Base-by-base conservation (phyloP, 2,329 filamentous ascomycete species). In the Neofusicoccum sp. region DNA sequence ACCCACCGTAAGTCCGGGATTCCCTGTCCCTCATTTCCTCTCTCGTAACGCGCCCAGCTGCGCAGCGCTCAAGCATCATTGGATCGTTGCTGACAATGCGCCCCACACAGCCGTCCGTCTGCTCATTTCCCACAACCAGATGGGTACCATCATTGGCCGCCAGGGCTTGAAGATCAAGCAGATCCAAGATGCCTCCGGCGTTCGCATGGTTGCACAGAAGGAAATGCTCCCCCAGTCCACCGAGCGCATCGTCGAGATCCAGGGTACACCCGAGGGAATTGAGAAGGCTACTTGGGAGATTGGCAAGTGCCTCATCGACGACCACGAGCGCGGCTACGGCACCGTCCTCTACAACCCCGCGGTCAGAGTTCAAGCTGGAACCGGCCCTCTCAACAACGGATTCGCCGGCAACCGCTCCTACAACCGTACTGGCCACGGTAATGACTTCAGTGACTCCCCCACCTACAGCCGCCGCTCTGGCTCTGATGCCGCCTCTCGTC, bases 151-250 rank as follows among this genome's bases (percentile, higher is more conserved):
- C 79, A 99, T 99, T 73, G 95, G 95, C 70, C 88, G 92, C 66
- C 90, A 96, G 76, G 95, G 95, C 62, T 84, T 97, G 67, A 99
- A 98, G 83, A 99, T 99, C 83, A 99, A 99, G 84, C 91, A 97
- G 75, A 99, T 99, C 68, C 95, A 99, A 76, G 95, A 99, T 75
- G 88, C 87, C 31, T 98, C 95, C 4, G 93, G 93, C 66, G 95
- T 98, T 62, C 93, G 95, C 73, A 99, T 99, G 95, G 93, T 99
- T 51, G 95, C 95, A 41, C 95, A 99, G 78, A 99, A 99, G 80
- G 95, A 99, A 72, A 99, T 99, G 95, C 87, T 99, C 6, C 95
- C 95, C 36, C 95, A 99, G 77, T 99, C 95, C 5, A 99, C 95
- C 34, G 95, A 99, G 81, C 89, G 95, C 66, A 93, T 99, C 69